Evolutionary conservation across 2,329 filamentous ascomycete genomes (phyloP).

Genomic region (Phialophora macrospora): DNA sequence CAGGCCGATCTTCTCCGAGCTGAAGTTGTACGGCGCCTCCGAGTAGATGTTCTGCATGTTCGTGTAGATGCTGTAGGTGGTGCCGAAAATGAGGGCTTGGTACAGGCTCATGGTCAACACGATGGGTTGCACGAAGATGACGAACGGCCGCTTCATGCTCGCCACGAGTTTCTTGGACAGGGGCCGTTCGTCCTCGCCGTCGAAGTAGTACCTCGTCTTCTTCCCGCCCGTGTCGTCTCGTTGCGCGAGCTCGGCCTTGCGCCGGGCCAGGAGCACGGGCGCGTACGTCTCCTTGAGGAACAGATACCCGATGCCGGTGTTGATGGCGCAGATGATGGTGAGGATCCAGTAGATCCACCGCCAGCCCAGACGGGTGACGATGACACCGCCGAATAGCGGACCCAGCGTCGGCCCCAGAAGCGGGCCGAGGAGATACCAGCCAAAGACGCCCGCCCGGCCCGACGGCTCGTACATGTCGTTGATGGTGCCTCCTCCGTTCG

Average conservation of each 20-base stretch:
- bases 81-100: conserved; percentile 61
- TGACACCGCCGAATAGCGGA: conserved; percentile 51
- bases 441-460: conserved; percentile 35
- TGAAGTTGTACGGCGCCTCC: conserved; percentile 57
- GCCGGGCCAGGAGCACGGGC: conserved; percentile 61
- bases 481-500: conserved; percentile 37
- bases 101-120: conserved; percentile 60
- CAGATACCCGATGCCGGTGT: conserved; percentile 64
- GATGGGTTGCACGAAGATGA: conserved; percentile 62
- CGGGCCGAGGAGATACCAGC: conserved; percentile 36
- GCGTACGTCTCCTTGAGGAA: conserved; percentile 66
- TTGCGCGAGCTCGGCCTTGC: conserved; percentile 55
- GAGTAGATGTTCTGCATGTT: conserved; percentile 60
- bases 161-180: conserved; percentile 40
- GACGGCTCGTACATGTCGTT: conserved; percentile 37
- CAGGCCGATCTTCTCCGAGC: conserved; percentile 60
- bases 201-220: conserved; percentile 30
- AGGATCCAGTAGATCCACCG: conserved; percentile 56
- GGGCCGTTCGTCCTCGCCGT: conserved; percentile 34
- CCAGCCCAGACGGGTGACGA: conserved; percentile 53
- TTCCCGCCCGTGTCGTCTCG: conserved; percentile 44
- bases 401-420: conserved; percentile 35
- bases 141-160: conserved; percentile 58
- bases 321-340: conserved; percentile 46
- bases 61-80: conserved; percentile 64